Evolutionary conservation across 2,329 filamentous ascomycete genomes (phyloP).

Genomic region (Trichocomaceae sp.): DNA sequence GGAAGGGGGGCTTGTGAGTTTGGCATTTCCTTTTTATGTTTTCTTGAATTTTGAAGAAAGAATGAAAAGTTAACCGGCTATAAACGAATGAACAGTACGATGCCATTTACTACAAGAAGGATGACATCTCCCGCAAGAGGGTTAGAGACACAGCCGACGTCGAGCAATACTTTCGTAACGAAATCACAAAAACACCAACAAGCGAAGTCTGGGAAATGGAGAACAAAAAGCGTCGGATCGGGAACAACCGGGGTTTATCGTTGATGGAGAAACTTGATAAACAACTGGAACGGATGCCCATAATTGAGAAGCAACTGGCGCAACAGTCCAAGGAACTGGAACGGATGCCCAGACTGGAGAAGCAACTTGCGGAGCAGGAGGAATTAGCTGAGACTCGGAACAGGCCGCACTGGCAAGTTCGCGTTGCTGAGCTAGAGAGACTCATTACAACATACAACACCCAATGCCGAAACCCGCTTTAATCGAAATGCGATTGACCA

Average conservation of each 20-base stretch:
- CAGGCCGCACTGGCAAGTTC: neutral
- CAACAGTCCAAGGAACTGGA: neutral
- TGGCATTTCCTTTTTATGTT: neutral
- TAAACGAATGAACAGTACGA: constrained; percentile 1
- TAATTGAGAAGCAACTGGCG: constrained; percentile 5
- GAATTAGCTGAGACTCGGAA: neutral
- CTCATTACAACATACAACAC: neutral
- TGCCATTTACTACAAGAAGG: constrained; percentile 1
- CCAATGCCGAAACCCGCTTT: constrained; percentile 1
- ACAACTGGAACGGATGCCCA: constrained; percentile 2
- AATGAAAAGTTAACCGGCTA: constrained; percentile 2
- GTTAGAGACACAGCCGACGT: constrained; percentile 1
- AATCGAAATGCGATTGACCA: constrained; percentile 1
- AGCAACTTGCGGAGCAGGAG: neutral
- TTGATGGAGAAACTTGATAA: constrained; percentile 1
- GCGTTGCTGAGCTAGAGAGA: constrained; percentile 5
- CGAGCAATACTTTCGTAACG: constrained; percentile 3
- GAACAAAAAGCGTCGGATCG: neutral
- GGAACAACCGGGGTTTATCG: neutral
- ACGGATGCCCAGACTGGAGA: neutral
- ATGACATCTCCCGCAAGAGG: neutral
- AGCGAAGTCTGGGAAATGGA: constrained; percentile 4
- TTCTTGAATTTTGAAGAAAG: constrained; percentile 2
- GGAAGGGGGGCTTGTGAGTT: constrained; percentile 1
- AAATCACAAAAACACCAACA: neutral